phyloP scores from a whole-genome alignment of 768 basidiomycete genomes.

The Russula sp. region DNA sequence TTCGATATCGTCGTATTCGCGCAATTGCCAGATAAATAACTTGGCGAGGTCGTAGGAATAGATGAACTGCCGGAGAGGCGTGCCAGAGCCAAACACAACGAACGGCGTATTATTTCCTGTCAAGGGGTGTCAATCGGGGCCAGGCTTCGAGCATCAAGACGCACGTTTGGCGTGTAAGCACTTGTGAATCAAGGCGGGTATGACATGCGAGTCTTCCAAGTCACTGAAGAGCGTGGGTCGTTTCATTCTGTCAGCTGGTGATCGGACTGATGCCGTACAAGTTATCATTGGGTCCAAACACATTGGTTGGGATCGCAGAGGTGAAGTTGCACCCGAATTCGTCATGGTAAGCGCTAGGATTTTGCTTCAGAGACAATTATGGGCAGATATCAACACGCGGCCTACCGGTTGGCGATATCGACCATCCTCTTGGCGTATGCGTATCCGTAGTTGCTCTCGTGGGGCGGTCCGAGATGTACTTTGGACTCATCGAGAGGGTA shows the following conservation, averaged over 20 bases:
- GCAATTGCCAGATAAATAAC: constrained; percentile 87
- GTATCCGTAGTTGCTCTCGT: constrained; percentile 94
- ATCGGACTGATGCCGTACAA: constrained; percentile 45
- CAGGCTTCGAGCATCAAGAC: constrained; percentile 23
- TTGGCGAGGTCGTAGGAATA: constrained; percentile 95
- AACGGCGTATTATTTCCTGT: constrained; percentile 73
- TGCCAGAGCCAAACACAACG: constrained; percentile 83
- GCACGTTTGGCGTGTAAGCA: constrained; percentile 87
- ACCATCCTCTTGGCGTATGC: constrained; percentile 95
- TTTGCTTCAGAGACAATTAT: not conserved
- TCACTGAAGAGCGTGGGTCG: constrained; percentile 44
- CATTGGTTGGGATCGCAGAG: constrained; percentile 93
- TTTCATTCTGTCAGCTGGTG: not conserved
- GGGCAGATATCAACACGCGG: constrained; percentile 1
- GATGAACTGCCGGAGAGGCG: constrained; percentile 94
- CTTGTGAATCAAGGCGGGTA: constrained; percentile 90
- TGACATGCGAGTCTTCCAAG: constrained; percentile 87
- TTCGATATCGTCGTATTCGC: constrained; percentile 88
- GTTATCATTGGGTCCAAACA: constrained; percentile 95
- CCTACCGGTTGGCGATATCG: constrained; percentile 91
- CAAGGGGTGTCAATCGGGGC: constrained; percentile 31
- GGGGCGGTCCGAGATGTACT: constrained; percentile 89
- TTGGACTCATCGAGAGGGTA: constrained; percentile 92
- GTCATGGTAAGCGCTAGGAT: constrained; percentile 83
- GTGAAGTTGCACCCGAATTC: constrained; percentile 94